Evolutionary conservation across 768 basidiomycete genomes (phyloP).

Genomic region (Termitomyces heimii): DNA sequence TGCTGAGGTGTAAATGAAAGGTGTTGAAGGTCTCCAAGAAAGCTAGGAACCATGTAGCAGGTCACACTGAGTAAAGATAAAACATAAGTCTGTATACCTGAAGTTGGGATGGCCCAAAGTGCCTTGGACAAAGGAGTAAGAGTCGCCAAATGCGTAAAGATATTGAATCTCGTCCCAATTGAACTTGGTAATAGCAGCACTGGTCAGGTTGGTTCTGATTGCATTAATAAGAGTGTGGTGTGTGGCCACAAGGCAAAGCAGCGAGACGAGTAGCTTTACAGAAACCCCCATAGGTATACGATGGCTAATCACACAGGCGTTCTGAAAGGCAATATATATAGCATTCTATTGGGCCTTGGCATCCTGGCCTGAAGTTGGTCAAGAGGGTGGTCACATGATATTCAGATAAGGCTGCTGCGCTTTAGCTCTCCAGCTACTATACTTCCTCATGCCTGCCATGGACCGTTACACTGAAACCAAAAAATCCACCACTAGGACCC

Average conservation of each 20-base stretch:
- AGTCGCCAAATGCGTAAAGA: slow-evolving; percentile 51
- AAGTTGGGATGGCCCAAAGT: slow-evolving; percentile 42
- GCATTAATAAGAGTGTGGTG: neutral
- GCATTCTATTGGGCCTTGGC: neutral
- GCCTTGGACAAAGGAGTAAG: slow-evolving; percentile 50
- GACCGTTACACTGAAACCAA: slow-evolving; percentile 1
- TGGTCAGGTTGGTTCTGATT: neutral
- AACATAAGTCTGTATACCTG: slow-evolving; percentile 28
- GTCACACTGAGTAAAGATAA: neutral
- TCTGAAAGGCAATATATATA: neutral
- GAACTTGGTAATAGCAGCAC: slow-evolving; percentile 18
- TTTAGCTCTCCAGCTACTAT: neutral
- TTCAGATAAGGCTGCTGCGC: neutral
- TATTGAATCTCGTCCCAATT: slow-evolving; percentile 37
- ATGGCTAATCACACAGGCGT: neutral
- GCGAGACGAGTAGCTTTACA: neutral
- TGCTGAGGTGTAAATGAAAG: slow-evolving; percentile 35
- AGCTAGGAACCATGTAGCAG: slow-evolving; percentile 22
- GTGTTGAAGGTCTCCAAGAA: slow-evolving; percentile 41
- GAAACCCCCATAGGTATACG: neutral
- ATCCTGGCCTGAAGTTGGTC: too few species aligned
- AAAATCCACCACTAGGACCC: neutral
- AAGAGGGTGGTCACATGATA: too few species aligned
- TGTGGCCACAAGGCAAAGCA: neutral
- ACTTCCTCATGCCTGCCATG: neutral